A percentile compares a stretch with the other conserved stretches of the same genome.
Evolutionary conservation across 1,284 basidiomycete genomes (phyloP).

Genomic region (Sanghuangporus weigelae): DNA sequence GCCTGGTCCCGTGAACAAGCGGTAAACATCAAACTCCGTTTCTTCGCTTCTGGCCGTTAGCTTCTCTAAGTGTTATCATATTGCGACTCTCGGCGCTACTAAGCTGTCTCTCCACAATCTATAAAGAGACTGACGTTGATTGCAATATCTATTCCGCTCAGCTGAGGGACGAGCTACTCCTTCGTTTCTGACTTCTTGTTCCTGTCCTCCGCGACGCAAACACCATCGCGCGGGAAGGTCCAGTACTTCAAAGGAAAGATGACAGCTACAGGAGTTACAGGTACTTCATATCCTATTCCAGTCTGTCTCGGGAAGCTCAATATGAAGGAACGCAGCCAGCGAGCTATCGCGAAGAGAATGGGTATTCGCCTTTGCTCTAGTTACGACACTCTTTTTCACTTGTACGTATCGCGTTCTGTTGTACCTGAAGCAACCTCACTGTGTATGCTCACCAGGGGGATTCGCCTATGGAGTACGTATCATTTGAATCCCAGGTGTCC

Average conservation of each 20-base stretch:
- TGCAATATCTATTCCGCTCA: not conserved
- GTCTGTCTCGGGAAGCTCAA: not conserved
- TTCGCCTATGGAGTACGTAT: constrained; percentile 66
- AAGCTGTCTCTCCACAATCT: not conserved
- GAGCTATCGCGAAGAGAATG: constrained; percentile 43
- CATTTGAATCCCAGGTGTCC: not conserved
- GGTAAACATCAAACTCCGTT: not conserved
- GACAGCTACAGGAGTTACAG: constrained; percentile 7
- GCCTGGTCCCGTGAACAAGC: not conserved
- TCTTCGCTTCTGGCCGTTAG: not conserved
- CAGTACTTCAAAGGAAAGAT: not conserved
- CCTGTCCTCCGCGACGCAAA: not conserved
- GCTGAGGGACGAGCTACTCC: not conserved
- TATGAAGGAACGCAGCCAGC: constrained; percentile 30
- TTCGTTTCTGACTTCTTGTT: not conserved
- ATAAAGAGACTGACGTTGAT: not conserved
- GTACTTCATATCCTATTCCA: not conserved
- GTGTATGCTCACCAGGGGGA: constrained; percentile 38
- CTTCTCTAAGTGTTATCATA: not conserved
- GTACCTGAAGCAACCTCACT: not conserved
- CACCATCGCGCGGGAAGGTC: not conserved
- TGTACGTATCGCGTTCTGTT: constrained; percentile 40
- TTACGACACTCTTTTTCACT: constrained; percentile 78
- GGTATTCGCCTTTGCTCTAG: constrained; percentile 61
- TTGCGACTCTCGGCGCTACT: not conserved